Conservation (phyloP, 129 eudicot species). For the Escallonia herrerae region DNA sequence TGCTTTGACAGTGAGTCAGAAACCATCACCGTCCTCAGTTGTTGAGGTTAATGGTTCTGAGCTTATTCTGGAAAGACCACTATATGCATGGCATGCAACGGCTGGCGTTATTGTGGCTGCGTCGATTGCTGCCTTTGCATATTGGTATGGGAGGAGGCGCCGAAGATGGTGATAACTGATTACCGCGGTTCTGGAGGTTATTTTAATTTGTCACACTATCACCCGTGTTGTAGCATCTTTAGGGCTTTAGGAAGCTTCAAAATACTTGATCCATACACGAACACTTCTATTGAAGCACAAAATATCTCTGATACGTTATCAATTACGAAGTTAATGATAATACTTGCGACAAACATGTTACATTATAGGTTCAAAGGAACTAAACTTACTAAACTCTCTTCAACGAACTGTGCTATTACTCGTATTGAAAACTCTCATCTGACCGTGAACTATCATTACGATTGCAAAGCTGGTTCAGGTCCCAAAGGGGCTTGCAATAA, state of each 20-base stretch:
- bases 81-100: constrained; percentile 77
- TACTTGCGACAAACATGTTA: no score
- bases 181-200: not conserved
- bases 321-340: not conserved
- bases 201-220: not conserved
- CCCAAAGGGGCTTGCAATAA: no score
- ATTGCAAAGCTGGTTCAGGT: no score
- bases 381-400: no score
- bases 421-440: no score
- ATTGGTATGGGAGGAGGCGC: constrained; percentile 91
- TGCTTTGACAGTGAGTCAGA: constrained; percentile 41
- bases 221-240: constrained; percentile 24
- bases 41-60: constrained; percentile 15
- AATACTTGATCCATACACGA: constrained; percentile 7
- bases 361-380: no score
- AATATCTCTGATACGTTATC: not conserved
- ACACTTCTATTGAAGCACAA: not conserved
- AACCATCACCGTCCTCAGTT: constrained; percentile 15
- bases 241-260: constrained; percentile 6
- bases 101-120: constrained; percentile 90
- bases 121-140: constrained; percentile 87
- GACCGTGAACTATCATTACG: no score
- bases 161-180: constrained; percentile 40
- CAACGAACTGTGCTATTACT: no score
- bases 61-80: constrained; percentile 41